Evolutionary conservation across 2,329 filamentous ascomycete genomes (phyloP).

Genomic region (Zasmidium cellare): DNA sequence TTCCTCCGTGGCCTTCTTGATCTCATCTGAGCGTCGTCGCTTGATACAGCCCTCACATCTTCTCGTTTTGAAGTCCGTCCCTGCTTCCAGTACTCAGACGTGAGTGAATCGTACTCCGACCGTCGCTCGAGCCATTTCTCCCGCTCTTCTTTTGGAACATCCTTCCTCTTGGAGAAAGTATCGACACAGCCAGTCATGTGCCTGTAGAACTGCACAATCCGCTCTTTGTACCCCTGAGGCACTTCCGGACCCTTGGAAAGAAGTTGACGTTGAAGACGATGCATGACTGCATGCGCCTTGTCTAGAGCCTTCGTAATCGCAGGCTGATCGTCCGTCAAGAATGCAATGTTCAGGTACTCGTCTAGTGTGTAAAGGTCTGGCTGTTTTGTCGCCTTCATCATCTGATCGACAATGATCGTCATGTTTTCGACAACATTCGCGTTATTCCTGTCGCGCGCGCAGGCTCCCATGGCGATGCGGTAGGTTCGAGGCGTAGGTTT

Average conservation of each 20-base stretch:
- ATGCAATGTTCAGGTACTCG: slow-evolving; percentile 58
- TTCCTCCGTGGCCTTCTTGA: too few species aligned
- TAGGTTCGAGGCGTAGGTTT: slow-evolving; percentile 55
- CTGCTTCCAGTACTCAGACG: not conserved
- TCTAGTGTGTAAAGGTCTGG: slow-evolving; percentile 56
- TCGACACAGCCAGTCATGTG: not conserved
- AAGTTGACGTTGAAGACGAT: slow-evolving; percentile 19
- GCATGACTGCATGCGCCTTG: slow-evolving; percentile 23
- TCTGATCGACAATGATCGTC: slow-evolving; percentile 63
- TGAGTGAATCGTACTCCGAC: not conserved
- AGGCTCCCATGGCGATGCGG: slow-evolving; percentile 71
- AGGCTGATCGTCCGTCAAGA: slow-evolving; percentile 40
- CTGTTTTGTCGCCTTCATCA: slow-evolving; percentile 49
- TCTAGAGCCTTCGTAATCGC: slow-evolving; percentile 31
- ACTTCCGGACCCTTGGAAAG: not conserved
- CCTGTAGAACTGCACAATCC: not conserved
- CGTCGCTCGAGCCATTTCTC: not conserved
- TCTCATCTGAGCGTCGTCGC: too few species aligned
- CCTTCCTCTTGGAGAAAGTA: not conserved
- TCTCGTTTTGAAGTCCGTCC: not conserved
- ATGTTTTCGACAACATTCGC: slow-evolving; percentile 66
- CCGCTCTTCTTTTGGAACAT: not conserved
- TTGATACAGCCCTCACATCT: too few species aligned
- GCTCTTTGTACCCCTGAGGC: not conserved
- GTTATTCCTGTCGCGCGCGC: slow-evolving; percentile 75